Base-by-base conservation (phyloP, 1,284 basidiomycete genomes). In the Omphalotus olearius region DNA sequence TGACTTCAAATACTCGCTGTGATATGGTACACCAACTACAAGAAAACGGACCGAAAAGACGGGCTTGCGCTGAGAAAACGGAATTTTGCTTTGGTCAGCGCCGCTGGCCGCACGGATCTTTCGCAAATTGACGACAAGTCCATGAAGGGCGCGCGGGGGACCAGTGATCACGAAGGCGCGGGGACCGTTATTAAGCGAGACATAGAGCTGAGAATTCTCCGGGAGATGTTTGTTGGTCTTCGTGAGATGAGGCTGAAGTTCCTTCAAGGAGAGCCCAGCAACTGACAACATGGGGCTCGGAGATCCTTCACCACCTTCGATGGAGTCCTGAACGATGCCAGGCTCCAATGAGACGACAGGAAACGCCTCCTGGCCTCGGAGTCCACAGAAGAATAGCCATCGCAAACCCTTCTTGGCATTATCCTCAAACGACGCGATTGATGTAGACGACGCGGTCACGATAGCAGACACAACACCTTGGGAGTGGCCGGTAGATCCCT, bases 401-500 rank as follows among this genome's bases (percentile, higher is more conserved):
- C 79, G 86, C 60, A 97, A 68, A 25, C 93, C 92, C 70, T 96
- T 95, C 65, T 78, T 72, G 14, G 84, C 79, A 69, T 98, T 96
- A 56, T 73, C 69, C 50, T 79, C 70, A 67, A 93, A 90, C 3
- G 82, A 82, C 47, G 88, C 85, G 60, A 86, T 84, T 38, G 83
- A 82, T 33, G 78, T 75, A 14, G 93, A 96, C 1, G 93, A 82
- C 6, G 94, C 80, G 59, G 98, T 82, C 26, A 84, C 88, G 48
- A 97, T 82, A 18, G 96, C 96, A 17, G 94, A 93, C 52, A 98
- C 85, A 60, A 99, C 83, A 59, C 96, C 97, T 70, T 98, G 96
- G 6, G 93, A 97, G 73, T 99, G 96, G 43, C 96, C 96, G 10
- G 96, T 98, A 4, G 93, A 83, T 47, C 95, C 96, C 28, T 83